These are phyloP conservation scores for Candida hungchunana DNA, from an alignment of 805 yeast genomes.

Conservation along the genomic window DNA sequence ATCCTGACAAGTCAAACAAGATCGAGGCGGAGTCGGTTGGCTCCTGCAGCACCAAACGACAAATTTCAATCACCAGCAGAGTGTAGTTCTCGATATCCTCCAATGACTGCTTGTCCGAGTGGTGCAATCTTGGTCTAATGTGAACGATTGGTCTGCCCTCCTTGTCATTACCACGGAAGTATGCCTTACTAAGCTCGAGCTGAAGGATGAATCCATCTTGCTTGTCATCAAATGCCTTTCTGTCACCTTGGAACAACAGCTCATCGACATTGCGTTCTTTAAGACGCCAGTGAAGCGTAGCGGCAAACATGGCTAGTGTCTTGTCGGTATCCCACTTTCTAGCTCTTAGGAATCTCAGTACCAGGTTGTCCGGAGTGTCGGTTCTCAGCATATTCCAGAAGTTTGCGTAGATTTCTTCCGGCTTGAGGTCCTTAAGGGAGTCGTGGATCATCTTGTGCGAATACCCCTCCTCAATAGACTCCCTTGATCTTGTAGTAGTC, in stretches of 20 bases:
- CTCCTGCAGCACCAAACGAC: slow-evolving; percentile 69
- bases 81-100: slow-evolving; percentile 76
- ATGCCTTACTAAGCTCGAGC: slow-evolving; percentile 60
- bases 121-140: slow-evolving; percentile 76
- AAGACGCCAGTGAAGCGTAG: slow-evolving; percentile 72
- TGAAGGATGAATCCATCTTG: slow-evolving; percentile 40
- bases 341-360: slow-evolving; percentile 78
- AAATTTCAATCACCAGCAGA: slow-evolving; percentile 70
- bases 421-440: slow-evolving; percentile 47
- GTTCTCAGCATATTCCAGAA: slow-evolving; percentile 62
- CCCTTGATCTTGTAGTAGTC: slow-evolving; percentile 26
- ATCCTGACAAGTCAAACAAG: slow-evolving; percentile 81
- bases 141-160: slow-evolving; percentile 74
- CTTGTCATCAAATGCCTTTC: slow-evolving; percentile 44
- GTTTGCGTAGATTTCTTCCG: slow-evolving; percentile 45
- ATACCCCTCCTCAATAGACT: slow-evolving; percentile 29
- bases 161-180: slow-evolving; percentile 69
- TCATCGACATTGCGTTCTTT: slow-evolving; percentile 57
- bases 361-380: slow-evolving; percentile 76
- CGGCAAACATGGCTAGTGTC: slow-evolving; percentile 65
- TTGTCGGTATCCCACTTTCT: slow-evolving; percentile 78
- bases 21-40: slow-evolving; percentile 79
- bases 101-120: slow-evolving; percentile 59
- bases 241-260: slow-evolving; percentile 69
- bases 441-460: slow-evolving; percentile 41